phyloP scores from a whole-genome alignment of 2,329 filamentous ascomycete genomes.

The Xylaria sp. region DNA sequence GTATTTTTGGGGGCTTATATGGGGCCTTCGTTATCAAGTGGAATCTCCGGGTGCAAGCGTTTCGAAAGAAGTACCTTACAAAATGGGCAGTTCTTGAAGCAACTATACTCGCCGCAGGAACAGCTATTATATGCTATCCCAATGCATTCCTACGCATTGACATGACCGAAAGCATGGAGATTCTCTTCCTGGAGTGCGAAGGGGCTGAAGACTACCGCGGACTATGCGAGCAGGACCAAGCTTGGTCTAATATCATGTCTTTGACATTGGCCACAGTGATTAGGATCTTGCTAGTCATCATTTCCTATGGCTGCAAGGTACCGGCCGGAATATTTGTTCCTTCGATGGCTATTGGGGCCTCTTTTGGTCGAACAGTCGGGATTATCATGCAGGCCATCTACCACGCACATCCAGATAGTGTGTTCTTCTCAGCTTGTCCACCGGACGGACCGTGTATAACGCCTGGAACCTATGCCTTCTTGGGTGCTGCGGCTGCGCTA shows the following conservation, averaged over 20 bases:
- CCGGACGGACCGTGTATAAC: constrained; percentile 97
- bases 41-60: constrained; percentile 90
- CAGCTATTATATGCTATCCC: constrained; percentile 93
- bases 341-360: constrained; percentile 96
- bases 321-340: constrained; percentile 98
- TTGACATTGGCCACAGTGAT: constrained; percentile 82
- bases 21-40: constrained; percentile 98
- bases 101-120: constrained; percentile 81
- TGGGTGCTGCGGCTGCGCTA: constrained; percentile 89
- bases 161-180: constrained; percentile 99
- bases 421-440: constrained; percentile 88
- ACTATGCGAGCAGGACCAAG: constrained; percentile 82
- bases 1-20: constrained; percentile 92
- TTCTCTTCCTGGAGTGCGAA: constrained; percentile 93
- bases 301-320: constrained; percentile 98
- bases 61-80: constrained; percentile 90
- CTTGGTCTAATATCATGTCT: constrained; percentile 81
- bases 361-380: constrained; percentile 92
- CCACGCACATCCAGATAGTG: constrained; percentile 81
- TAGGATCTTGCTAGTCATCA: constrained; percentile 85
- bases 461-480: constrained; percentile 94
- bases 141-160: constrained; percentile 96
- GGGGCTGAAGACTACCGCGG: constrained; percentile 88
- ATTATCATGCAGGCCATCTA: constrained; percentile 92
- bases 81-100: constrained; percentile 88